Conservation (phyloP, 1,139 yeast genomes). For the Candida pseudoviswanathii region DNA sequence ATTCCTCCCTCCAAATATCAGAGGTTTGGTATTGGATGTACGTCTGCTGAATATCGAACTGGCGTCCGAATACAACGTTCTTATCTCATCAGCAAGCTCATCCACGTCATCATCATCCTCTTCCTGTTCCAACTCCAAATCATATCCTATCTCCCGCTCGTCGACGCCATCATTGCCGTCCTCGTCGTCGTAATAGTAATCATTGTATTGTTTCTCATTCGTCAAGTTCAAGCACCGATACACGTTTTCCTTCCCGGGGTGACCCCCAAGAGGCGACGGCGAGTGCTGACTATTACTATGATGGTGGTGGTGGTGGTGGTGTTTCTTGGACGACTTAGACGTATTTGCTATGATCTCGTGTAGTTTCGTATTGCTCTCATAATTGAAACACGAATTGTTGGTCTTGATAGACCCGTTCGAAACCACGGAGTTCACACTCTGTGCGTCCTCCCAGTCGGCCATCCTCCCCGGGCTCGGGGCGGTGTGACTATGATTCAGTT, state of each 20-base stretch:
- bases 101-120: background rate
- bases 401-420: background rate
- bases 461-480: too few relatives aligned
- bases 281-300: background rate
- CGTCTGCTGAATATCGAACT: constrained; percentile 5
- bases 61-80: constrained; percentile 4
- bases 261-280: background rate
- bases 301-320: background rate
- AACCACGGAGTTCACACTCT: background rate
- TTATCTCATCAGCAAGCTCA: background rate
- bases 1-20: background rate
- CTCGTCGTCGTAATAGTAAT: background rate
- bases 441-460: background rate
- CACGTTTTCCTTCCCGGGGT: background rate
- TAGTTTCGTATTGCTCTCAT: background rate
- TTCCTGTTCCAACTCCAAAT: background rate
- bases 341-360: background rate
- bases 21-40: background rate
- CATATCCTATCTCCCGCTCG: too few relatives aligned
- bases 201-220: constrained; percentile 3
- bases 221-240: constrained; percentile 2
- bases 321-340: background rate
- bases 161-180: background rate
- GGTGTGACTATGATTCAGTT: background rate
- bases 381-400: background rate